Percentiles rank a stretch among this genome's conserved stretches.
These are phyloP conservation scores for Phlebiopsis flavidoalba DNA, from an alignment of 768 basidiomycete genomes.

Conservation along the genomic window DNA sequence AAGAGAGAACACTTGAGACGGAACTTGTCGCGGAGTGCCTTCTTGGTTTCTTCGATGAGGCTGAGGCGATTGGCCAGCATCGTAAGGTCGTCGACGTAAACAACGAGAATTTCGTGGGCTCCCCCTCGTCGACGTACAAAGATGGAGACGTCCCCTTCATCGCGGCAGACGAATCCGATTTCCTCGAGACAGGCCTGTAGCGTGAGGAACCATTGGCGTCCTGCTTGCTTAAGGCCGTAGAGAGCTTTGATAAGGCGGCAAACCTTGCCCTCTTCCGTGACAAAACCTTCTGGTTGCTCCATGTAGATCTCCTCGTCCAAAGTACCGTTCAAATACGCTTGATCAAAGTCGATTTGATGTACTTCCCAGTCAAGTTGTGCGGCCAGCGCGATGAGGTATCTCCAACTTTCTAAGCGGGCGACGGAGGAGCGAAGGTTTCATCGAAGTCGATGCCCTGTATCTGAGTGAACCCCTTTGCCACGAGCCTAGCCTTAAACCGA, in stretches of 20 bases:
- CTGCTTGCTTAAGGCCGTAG: slow-evolving; percentile 39
- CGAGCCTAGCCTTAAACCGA: slow-evolving; percentile 29
- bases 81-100: slow-evolving; percentile 26
- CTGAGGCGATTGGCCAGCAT: slow-evolving; percentile 19
- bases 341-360: too few species aligned
- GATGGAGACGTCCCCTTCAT: too few species aligned
- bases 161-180: too few species aligned
- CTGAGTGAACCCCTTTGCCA: slow-evolving; percentile 32
- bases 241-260: slow-evolving; percentile 24
- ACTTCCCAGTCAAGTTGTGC: not conserved
- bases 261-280: not conserved
- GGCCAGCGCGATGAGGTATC: not conserved
- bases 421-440: slow-evolving; percentile 22
- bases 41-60: slow-evolving; percentile 12
- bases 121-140: too few species aligned
- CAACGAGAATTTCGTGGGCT: slow-evolving; percentile 1
- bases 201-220: slow-evolving; percentile 31
- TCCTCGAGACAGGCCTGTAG: too few species aligned
- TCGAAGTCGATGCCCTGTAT: slow-evolving; percentile 24
- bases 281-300: too few species aligned
- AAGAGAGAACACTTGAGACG: too few species aligned
- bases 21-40: slow-evolving; percentile 4
- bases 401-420: not conserved
- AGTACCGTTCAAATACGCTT: too few species aligned
- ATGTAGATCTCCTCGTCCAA: too few species aligned